phyloP scores from a whole-genome alignment of 768 basidiomycete genomes.

The Xerocomus spinulosus region DNA sequence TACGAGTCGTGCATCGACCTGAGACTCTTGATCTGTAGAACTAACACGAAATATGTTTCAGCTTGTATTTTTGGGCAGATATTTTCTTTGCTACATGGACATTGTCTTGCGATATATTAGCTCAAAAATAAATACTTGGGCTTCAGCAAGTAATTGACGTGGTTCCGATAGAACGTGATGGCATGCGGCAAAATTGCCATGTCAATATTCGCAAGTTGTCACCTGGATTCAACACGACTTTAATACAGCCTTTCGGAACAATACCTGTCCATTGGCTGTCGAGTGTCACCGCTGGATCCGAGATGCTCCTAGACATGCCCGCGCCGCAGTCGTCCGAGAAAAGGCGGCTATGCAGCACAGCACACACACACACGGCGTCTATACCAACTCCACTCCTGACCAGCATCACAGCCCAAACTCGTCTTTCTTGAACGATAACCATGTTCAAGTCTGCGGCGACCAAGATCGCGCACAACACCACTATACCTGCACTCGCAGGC shows the following conservation, averaged over 20 bases:
- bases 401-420: not conserved
- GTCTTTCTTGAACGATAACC: conserved; percentile 8
- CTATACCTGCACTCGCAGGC: conserved; percentile 61
- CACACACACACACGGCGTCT: not conserved
- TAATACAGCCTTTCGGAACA: not conserved
- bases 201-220: too few species aligned
- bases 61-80: too few species aligned
- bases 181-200: too few species aligned
- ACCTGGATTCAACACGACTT: not conserved
- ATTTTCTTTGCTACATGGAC: too few species aligned
- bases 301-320: not conserved
- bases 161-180: too few species aligned
- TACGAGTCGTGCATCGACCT: too few species aligned
- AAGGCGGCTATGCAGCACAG: not conserved
- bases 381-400: conserved; percentile 6
- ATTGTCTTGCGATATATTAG: too few species aligned
- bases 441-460: conserved; percentile 81
- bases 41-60: too few species aligned
- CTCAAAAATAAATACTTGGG: too few species aligned
- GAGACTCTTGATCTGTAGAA: too few species aligned
- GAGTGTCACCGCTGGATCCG: not conserved
- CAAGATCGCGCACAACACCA: conserved; percentile 86
- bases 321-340: not conserved
- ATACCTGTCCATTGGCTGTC: not conserved
- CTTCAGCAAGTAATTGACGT: too few species aligned